Base-by-base conservation (phyloP, 345 rosid species). In the Eucalyptus rudis region DNA sequence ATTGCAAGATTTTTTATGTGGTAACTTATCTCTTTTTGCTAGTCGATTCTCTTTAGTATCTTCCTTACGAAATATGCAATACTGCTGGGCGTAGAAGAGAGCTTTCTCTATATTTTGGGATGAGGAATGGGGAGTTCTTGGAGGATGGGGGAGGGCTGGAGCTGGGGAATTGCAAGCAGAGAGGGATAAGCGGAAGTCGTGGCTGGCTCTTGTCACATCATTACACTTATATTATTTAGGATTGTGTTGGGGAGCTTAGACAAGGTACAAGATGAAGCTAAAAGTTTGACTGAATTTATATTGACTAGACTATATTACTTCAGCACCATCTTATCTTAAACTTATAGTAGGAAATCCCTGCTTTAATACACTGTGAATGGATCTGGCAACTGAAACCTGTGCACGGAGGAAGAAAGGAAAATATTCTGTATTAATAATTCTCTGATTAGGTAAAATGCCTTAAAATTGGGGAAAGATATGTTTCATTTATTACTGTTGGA, bases 1-100 rank as follows among this genome's bases (percentile, higher is more conserved):
- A 98, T 93, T 90, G 91, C 66, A 90, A 54, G 83, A 51, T 92
- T 87, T 98, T 95, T 91, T 95, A 93, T 90, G 95, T 94, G 98
- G 99, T 94, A 88, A 50, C 88, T 66, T 19, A n/a, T 62, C n/a
- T 49, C 19, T 33, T 36, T 14, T 89, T 56, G 43, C 59, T 16
- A 54, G 14, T 36, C n/a, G 40, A n/a, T 25, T 50, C 24, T 50
- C 43, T n/a, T 86, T 33, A 51, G 29, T 40, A 20, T 76, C 84
- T 76, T 40, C 47, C 47, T 76, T 40, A 40, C 47, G 29, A 40
- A 20, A 76, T 5, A 76, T 10, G 83, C 27, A 76, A 40, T 76
- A 76, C 27, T 36, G 27, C 27, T 20, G 6, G 83, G 45, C 1
- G 29, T 76, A 40, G 29, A 76, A 76, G 84, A 76, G 29, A 40